Base-by-base conservation (phyloP, 2,329 filamentous ascomycete genomes). In the Chalaropsis thielavioides region DNA sequence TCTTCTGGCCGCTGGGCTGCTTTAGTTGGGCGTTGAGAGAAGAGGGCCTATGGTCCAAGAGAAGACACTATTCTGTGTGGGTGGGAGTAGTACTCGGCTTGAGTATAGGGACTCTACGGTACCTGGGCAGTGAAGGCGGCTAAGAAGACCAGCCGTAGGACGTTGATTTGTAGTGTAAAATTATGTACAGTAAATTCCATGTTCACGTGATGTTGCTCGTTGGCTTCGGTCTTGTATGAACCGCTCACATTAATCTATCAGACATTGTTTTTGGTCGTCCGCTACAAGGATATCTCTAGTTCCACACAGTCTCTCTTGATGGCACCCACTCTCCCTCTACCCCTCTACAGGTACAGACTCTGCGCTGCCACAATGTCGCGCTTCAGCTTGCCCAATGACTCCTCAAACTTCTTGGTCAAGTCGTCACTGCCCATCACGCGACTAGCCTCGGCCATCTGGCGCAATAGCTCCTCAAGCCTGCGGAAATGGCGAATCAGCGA, bases 381-480 rank as follows among this genome's bases (percentile, higher is more conserved):
- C 75, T 90, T 84, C 64, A 97, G 88, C 81, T 95, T 94, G 66
- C 82, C 80, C 70, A 99, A 78, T 68, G 90, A 88, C 70, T 85
- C 83, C 72, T 96, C 92, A 73, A 99, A 99, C 77, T 96, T 96
- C 73, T 86, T 83, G 72, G 92, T 88, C 65, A 99, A 79, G 71
- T 97, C 94, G 67, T 95, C 90, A 73, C 89, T 96, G 71, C 94
- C 94, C 94, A 99, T 99, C 68, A 96, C 92, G 78, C 96, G 97
- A 69, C 89, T 84, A 27, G 92, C 94, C 76, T 97, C 89, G 17
- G 88, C 92, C 83, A 97, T 95, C 75, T 99, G 94, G 69, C 94
- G 84, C 43, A 99, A 80, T 66, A 96, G 80, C 76, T 99, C 94
- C 76, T 99, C 94, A 40, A 99, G 80, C 22, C 94, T 89, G 64